These are phyloP conservation scores for Colletotrichum sp. DNA, from an alignment of 2,329 filamentous ascomycete species.

Conservation along the genomic window DNA sequence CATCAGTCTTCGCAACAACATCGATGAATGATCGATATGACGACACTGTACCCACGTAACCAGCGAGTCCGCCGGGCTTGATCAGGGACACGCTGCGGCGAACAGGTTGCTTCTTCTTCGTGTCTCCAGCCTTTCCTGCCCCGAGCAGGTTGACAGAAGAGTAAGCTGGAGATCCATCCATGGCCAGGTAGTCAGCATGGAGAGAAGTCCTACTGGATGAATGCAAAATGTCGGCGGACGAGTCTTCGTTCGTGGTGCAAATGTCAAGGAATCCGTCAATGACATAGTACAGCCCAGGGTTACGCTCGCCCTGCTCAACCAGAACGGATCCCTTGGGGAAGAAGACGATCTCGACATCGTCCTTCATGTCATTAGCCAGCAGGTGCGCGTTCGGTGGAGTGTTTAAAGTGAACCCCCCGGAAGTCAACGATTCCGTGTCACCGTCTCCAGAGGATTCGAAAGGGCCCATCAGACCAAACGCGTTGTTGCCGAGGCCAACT, in stretches of 20 bases:
- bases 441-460: constrained; percentile 80
- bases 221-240: constrained; percentile 44
- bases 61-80: constrained; percentile 92
- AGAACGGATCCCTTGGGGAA: constrained; percentile 94
- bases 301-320: constrained; percentile 96
- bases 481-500: constrained; percentile 75
- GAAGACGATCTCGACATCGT: constrained; percentile 96
- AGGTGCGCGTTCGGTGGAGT: constrained; percentile 68
- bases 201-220: constrained; percentile 37
- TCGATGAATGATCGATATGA: constrained; percentile 97
- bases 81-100: constrained; percentile 84
- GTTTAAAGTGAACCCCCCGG: constrained; percentile 65
- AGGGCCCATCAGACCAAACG: constrained; percentile 89
- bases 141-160: constrained; percentile 24
- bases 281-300: constrained; percentile 95
- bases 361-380: constrained; percentile 79
- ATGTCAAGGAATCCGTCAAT: constrained; percentile 97
- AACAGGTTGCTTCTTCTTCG: constrained; percentile 48
- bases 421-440: constrained; percentile 86
- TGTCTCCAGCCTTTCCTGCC: constrained; percentile 34
- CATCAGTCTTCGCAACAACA: constrained; percentile 96
- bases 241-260: constrained; percentile 76
- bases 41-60: constrained; percentile 92
- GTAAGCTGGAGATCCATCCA: constrained; percentile 7
- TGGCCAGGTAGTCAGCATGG: constrained; percentile 12